Percentiles rank a stretch among this genome's conserved stretches.
Evolutionary conservation across 1,284 basidiomycete species (phyloP).

Genomic region (Cerrena zonata): DNA sequence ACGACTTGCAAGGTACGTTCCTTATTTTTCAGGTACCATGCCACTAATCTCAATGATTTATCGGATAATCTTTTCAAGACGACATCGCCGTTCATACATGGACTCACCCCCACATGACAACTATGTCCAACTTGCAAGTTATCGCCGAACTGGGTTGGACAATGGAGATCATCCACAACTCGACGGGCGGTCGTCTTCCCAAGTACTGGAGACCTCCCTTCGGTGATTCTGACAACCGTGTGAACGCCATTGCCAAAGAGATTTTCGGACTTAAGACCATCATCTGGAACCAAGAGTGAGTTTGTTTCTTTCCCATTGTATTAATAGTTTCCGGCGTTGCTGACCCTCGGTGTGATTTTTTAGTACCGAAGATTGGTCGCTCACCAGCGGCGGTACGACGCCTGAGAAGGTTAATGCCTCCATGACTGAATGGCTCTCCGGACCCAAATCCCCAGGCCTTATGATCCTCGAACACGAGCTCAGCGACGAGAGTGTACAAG

Average conservation of each 20-base stretch:
- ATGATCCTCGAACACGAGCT: conserved; percentile 83
- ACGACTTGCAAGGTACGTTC: conserved; percentile 29
- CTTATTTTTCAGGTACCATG: neutral
- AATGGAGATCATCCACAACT: conserved; percentile 75
- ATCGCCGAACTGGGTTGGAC: conserved; percentile 81
- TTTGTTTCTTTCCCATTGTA: too few relatives aligned
- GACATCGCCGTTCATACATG: conserved; percentile 81
- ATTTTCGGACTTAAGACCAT: conserved; percentile 66
- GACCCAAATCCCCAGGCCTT: conserved; percentile 67
- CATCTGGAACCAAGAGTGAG: conserved; percentile 78
- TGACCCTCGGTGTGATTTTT: conserved; percentile 1
- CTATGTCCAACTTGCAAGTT: conserved; percentile 61
- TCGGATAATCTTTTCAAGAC: conserved; percentile 17
- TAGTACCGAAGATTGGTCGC: conserved; percentile 66
- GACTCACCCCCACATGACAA: conserved; percentile 78
- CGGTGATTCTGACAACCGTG: conserved; percentile 70
- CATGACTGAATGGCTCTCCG: conserved; percentile 52
- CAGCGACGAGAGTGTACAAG: conserved; percentile 53
- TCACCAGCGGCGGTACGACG: conserved; percentile 35
- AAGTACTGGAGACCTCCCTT: conserved; percentile 75
- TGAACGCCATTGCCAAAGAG: conserved; percentile 66
- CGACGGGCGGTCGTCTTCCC: conserved; percentile 68
- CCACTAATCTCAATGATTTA: neutral
- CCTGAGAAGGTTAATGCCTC: conserved; percentile 36
- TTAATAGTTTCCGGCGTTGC: neutral